Evolutionary conservation across 805 yeast genomes (phyloP).

Genomic region (Kodamaea kakaduensis): DNA sequence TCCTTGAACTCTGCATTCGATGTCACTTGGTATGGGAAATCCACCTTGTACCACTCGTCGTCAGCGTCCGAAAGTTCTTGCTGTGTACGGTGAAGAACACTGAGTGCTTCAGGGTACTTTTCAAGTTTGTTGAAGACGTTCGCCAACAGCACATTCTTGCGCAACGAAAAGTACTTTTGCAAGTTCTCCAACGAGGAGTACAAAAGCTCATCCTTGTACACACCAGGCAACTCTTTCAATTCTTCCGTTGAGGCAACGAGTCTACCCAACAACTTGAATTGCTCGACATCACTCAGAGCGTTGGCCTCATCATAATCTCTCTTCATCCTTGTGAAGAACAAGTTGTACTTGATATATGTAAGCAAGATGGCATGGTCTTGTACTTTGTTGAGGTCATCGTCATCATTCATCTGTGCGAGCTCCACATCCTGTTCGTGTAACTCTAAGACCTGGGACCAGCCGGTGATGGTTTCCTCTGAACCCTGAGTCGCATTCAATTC

Average conservation of each 20-base stretch:
- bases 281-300: constrained; percentile 12
- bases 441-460: constrained; percentile 69
- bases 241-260: constrained; percentile 53
- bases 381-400: constrained; percentile 52
- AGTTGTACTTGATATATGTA: constrained; percentile 70
- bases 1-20: constrained; percentile 27
- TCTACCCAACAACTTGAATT: constrained; percentile 45
- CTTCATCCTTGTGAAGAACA: constrained; percentile 60
- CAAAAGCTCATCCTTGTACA: constrained; percentile 75
- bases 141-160: constrained; percentile 44
- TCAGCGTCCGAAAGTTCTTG: constrained; percentile 15
- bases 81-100: constrained; percentile 30
- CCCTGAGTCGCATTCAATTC: constrained; percentile 47
- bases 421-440: constrained; percentile 54
- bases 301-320: constrained; percentile 49
- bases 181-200: constrained; percentile 50
- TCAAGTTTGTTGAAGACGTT: constrained; percentile 39
- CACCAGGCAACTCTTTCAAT: constrained; percentile 84
- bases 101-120: constrained; percentile 45
- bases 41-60: constrained; percentile 27
- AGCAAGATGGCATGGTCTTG: constrained; percentile 71
- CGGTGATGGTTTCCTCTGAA: constrained; percentile 37
- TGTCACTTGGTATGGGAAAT: constrained; percentile 42
- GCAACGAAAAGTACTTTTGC: constrained; percentile 42
- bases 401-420: constrained; percentile 29